Evolutionary conservation across 2,329 filamentous ascomycete species (phyloP).

Genomic region (Fonsecaea monophora): DNA sequence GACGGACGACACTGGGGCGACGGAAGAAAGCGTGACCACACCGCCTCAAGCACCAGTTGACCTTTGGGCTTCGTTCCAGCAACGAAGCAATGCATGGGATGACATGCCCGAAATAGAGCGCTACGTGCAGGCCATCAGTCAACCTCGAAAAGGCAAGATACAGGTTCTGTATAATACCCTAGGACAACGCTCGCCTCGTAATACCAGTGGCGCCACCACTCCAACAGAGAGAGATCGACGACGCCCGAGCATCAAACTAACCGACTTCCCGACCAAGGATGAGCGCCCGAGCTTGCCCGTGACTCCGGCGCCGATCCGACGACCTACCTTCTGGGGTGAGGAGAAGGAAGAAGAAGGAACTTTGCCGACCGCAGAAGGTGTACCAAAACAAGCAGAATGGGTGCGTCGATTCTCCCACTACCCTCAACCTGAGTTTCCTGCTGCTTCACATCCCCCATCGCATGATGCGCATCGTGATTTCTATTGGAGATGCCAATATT

Average conservation of each 20-base stretch:
- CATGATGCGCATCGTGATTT: slow-evolving; percentile 41
- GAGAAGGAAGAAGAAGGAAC: slow-evolving; percentile 63
- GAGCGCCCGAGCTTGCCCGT: slow-evolving; percentile 90
- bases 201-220: slow-evolving; percentile 31
- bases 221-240: slow-evolving; percentile 44
- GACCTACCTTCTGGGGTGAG: slow-evolving; percentile 71
- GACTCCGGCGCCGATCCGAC: slow-evolving; percentile 80
- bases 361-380: slow-evolving; percentile 79
- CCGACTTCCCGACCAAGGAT: slow-evolving; percentile 82
- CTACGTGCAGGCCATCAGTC: slow-evolving; percentile 80
- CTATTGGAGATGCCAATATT: slow-evolving; percentile 43
- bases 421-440: slow-evolving; percentile 35
- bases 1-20: slow-evolving; percentile 21
- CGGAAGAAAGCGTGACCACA: slow-evolving; percentile 17
- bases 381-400: slow-evolving; percentile 89
- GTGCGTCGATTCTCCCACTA: slow-evolving; percentile 69
- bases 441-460: slow-evolving; percentile 31
- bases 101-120: slow-evolving; percentile 84
- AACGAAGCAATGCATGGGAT: slow-evolving; percentile 90
- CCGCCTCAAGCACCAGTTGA: slow-evolving; percentile 25
- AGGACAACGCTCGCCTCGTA: slow-evolving; percentile 32
- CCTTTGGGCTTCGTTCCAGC: slow-evolving; percentile 67
- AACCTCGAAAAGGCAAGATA: slow-evolving; percentile 59
- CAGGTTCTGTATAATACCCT: slow-evolving; percentile 48
- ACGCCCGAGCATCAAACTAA: slow-evolving; percentile 70